Conservation (phyloP, 257 asterid genomes). For the Solanum appendiculatum region DNA sequence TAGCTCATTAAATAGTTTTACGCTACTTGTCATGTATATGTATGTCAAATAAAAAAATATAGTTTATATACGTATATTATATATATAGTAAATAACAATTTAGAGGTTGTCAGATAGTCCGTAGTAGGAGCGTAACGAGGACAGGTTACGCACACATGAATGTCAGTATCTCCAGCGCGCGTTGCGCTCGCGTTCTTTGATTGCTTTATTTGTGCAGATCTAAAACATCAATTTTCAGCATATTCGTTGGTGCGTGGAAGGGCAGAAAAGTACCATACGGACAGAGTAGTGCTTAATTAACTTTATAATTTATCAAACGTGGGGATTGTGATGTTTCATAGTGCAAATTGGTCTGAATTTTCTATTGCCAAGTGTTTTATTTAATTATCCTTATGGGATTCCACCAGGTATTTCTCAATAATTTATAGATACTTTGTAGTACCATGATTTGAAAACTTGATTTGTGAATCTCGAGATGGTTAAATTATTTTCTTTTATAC, state of each 20-base stretch:
- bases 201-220: neutral
- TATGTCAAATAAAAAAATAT: neutral
- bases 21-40: neutral
- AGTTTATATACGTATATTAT: no score
- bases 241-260: neutral
- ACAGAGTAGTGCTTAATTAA: neutral
- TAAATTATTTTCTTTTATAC: neutral
- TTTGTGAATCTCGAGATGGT: neutral
- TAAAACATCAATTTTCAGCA: neutral
- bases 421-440: neutral
- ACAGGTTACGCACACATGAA: neutral
- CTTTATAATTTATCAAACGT: neutral
- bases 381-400: neutral
- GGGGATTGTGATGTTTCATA: neutral
- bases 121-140: neutral
- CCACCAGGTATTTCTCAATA: neutral
- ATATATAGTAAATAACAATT: neutral
- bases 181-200: neutral
- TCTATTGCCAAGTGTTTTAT: neutral
- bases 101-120: neutral
- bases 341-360: neutral
- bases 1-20: neutral
- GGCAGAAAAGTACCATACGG: neutral
- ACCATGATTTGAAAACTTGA: neutral
- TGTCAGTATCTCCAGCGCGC: neutral